Evolutionary conservation across 192 early-diverging fungal species (phyloP), one percentile per base, ranked within the genome.

Genomic region (Diversispora epigaea): DNA sequence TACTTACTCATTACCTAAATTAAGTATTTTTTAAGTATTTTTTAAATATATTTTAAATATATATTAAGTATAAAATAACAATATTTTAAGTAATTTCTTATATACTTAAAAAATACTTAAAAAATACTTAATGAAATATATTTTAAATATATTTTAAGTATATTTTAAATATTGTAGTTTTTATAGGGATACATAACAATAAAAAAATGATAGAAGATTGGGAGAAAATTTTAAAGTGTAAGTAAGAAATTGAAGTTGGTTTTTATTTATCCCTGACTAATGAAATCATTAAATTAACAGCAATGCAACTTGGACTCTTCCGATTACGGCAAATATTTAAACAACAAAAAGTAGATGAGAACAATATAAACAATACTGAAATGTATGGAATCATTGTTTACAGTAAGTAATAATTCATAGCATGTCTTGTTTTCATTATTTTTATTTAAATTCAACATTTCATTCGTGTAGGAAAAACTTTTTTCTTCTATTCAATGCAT

Each of bases 281-380:
- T 25, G 39, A 61, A 61, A 61, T 60, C 58, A 60, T 61, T 61
- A 61, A 61, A 61, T 61, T 61, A 25, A 61, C 58, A 61, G 58
- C 25, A 8, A 61, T 61, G 58, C 25, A 61, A 61, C 25, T 61
- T 10, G 25, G 58, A 61, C 39, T 61, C 21, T 61, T 32, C 58
- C 1, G 58, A 32, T 61, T 61, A 61, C 8, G 25, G 12, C 5
- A 39, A 32, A 32, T 61, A 61, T 25, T 61, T 25, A 61, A 11
- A 25, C 19, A 61, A 61, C 58, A 61, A 61, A 25, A 25, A 61
- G 58, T 61, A 4, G 58, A 61, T 61, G 58, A 61, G 25, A 61
- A 61, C 22, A 25, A 25, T 25, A 61, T 61, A 32, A 25, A 11
- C 39, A 61, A 61, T 25, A 11, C 58, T 12, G 58, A 61, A 32